Conservation (phyloP, 139 green algal species). For the Yamagishiella unicocca region DNA sequence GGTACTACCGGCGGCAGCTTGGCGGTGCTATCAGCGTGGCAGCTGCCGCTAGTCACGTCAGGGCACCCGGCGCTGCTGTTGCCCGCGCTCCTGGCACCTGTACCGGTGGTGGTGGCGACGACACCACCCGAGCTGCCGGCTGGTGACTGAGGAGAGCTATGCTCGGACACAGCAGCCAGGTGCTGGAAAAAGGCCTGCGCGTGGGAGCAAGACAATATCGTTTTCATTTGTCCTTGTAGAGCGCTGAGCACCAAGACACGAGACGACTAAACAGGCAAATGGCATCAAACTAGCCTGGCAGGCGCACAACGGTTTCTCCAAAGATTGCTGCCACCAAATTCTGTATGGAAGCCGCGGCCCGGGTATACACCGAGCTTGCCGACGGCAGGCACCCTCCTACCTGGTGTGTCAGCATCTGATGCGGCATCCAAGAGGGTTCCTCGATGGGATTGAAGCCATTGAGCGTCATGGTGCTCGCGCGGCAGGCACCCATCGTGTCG, state of each 20-base stretch:
- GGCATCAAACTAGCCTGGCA: no score
- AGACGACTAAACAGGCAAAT: no score
- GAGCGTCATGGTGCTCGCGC: slow-evolving; percentile 53
- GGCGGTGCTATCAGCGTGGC: not conserved
- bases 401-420: not conserved
- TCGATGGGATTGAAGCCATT: slow-evolving; percentile 77
- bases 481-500: not conserved
- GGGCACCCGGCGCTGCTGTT: not conserved
- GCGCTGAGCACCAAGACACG: no score
- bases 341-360: no score
- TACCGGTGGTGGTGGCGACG: not conserved
- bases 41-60: not conserved
- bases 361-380: no score
- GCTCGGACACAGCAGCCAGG: slow-evolving; percentile 3
- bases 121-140: not conserved
- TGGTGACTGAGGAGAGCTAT: not conserved
- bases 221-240: no score
- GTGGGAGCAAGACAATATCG: no score
- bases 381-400: no score
- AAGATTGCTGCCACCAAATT: no score
- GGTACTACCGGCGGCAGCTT: not conserved
- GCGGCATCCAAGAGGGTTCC: slow-evolving; percentile 77
- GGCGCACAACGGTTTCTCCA: no score
- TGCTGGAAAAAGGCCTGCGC: slow-evolving; percentile 26
- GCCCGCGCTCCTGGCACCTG: not conserved